phyloP scores from a whole-genome alignment of 2,329 filamentous ascomycete species.

The Alternaria dauci region DNA sequence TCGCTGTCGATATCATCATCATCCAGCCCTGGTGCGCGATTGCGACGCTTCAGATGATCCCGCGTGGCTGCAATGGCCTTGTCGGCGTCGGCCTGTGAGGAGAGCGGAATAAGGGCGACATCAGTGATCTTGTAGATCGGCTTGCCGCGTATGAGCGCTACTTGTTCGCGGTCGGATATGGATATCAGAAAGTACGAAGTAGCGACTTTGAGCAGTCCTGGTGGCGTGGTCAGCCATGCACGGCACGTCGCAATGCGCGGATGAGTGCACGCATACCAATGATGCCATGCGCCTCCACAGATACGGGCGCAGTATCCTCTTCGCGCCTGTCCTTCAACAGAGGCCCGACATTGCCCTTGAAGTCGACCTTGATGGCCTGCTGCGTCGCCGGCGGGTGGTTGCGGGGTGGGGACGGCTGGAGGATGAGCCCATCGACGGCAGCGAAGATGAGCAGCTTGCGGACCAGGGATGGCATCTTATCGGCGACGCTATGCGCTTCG shows the following conservation, averaged over 20 bases:
- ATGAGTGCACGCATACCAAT: conserved; percentile 59
- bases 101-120: conserved; percentile 87
- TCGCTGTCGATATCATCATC: conserved; percentile 45
- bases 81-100: conserved; percentile 76
- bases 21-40: conserved; percentile 31
- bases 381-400: conserved; percentile 63
- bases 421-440: conserved; percentile 80
- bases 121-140: conserved; percentile 89
- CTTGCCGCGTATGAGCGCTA: conserved; percentile 83
- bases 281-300: conserved; percentile 61
- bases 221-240: conserved; percentile 2
- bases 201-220: conserved; percentile 85
- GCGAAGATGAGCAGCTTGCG: conserved; percentile 84
- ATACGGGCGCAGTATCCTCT: conserved; percentile 48
- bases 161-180: conserved; percentile 85
- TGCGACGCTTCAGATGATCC: conserved; percentile 54
- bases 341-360: conserved; percentile 66
- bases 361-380: conserved; percentile 73
- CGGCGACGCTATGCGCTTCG: conserved; percentile 7
- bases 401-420: conserved; percentile 73
- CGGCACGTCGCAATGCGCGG: neutral
- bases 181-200: conserved; percentile 84
- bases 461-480: conserved; percentile 75
- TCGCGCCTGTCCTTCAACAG: conserved; percentile 53
- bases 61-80: conserved; percentile 72